Evolutionary conservation across 176 grass and related monocot species (phyloP).

Genomic region (Urochloa ruziziensis): DNA sequence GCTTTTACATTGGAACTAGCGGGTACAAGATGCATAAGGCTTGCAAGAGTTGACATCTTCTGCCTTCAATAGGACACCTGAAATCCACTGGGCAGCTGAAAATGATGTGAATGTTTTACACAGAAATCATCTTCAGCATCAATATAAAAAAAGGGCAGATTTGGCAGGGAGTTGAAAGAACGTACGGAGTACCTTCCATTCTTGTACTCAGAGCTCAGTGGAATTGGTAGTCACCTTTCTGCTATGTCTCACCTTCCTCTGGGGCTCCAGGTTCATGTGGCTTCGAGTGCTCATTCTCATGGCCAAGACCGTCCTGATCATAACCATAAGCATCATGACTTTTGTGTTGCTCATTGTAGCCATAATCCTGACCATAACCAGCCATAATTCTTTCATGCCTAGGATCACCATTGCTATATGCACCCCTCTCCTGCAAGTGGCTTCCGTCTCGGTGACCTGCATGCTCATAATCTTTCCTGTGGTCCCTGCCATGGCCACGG

Average conservation of each 20-base stretch:
- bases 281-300: slow-evolving; percentile 23
- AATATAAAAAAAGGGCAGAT: neutral
- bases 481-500: slow-evolving; percentile 55
- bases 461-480: slow-evolving; percentile 33
- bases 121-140: neutral
- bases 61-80: neutral
- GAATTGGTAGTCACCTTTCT: slow-evolving; percentile 45
- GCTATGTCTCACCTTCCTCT: slow-evolving; percentile 57
- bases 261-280: slow-evolving; percentile 30
- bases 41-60: neutral
- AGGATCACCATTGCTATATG: slow-evolving; percentile 28
- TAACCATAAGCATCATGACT: slow-evolving; percentile 42
- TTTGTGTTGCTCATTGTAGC: slow-evolving; percentile 38
- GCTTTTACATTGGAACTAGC: neutral
- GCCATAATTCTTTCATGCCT: slow-evolving; percentile 39
- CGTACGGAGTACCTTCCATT: neutral
- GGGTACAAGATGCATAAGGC: neutral
- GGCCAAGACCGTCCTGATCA: slow-evolving; percentile 35
- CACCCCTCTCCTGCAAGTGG: slow-evolving; percentile 45
- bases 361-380: slow-evolving; percentile 28
- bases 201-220: slow-evolving; percentile 38
- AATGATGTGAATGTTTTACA: neutral
- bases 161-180: neutral
- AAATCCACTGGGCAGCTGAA: slow-evolving; percentile 5
- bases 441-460: slow-evolving; percentile 31